Conservation (phyloP, 2,329 filamentous ascomycete species). For the Amesomyces nigricolor region DNA sequence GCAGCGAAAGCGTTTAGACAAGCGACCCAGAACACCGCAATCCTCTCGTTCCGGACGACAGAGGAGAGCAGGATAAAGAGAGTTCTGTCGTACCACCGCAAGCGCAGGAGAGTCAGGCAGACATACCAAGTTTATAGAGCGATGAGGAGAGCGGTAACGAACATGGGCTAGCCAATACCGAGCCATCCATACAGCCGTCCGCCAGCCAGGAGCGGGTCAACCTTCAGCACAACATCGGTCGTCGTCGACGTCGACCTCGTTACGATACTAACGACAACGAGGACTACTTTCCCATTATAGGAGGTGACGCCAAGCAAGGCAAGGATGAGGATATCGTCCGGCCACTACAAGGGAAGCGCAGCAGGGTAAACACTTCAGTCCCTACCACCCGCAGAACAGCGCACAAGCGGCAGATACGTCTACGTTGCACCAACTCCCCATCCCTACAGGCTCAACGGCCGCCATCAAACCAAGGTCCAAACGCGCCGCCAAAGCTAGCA, state of each 20-base stretch:
- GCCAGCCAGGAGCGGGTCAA: not conserved
- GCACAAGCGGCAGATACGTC: constrained; percentile 12
- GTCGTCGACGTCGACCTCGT: constrained; percentile 3
- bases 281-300: constrained; percentile 10
- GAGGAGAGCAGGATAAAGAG: not conserved
- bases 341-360: constrained; percentile 16
- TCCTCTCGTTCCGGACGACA: not conserved
- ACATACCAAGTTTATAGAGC: not conserved
- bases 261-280: constrained; percentile 10
- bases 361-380: constrained; percentile 15
- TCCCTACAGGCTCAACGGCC: constrained; percentile 5
- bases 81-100: not conserved
- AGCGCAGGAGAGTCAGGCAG: not conserved
- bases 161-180: not conserved
- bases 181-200: not conserved
- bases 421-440: constrained; percentile 2
- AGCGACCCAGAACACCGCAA: not conserved
- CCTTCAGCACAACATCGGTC: constrained; percentile 5
- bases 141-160: not conserved
- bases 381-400: constrained; percentile 11
- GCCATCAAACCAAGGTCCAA: not conserved
- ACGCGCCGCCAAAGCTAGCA: constrained; percentile 8
- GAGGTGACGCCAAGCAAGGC: constrained; percentile 10
- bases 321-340: constrained; percentile 13
- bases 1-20: too few relatives aligned